Conservation (phyloP, 495 filamentous ascomycete genomes). For the Xylaria palmicola region DNA sequence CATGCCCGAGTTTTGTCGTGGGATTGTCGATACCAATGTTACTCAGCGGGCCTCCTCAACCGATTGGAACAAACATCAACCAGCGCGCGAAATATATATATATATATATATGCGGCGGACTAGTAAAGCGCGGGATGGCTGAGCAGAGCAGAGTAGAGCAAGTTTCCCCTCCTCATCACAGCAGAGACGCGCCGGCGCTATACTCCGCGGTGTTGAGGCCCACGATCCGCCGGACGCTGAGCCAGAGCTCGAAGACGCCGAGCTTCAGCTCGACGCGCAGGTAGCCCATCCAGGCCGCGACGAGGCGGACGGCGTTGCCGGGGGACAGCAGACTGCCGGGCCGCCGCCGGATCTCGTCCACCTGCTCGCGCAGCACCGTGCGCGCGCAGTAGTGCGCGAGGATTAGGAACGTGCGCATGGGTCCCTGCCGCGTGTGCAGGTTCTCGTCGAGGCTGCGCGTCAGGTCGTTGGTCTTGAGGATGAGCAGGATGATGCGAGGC, state of each 20-base stretch:
- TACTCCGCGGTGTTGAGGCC: slow-evolving; percentile 27
- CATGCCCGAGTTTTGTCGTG: too few relatives aligned
- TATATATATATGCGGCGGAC: too few relatives aligned
- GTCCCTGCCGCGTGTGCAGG: slow-evolving; percentile 84
- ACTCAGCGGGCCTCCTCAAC: too few relatives aligned
- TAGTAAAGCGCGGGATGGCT: too few relatives aligned
- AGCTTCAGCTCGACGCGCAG: slow-evolving; percentile 54
- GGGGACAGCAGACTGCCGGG: slow-evolving; percentile 49
- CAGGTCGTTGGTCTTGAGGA: slow-evolving; percentile 97
- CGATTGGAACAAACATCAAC: too few relatives aligned
- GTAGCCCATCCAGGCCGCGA: slow-evolving; percentile 52
- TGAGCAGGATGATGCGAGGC: slow-evolving; percentile 86
- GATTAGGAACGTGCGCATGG: slow-evolving; percentile 87
- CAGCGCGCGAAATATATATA: too few relatives aligned
- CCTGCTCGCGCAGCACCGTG: slow-evolving; percentile 82
- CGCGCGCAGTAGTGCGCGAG: slow-evolving; percentile 88
- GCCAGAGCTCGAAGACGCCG: slow-evolving; percentile 58
- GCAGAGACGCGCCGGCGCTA: slow-evolving; percentile 10
- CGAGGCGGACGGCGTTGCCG: slow-evolving; percentile 44
- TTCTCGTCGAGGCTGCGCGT: slow-evolving; percentile 93
- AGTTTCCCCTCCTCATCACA: too few relatives aligned
- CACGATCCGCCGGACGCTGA: slow-evolving; percentile 51
- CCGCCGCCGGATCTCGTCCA: slow-evolving; percentile 60
- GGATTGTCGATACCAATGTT: too few relatives aligned
- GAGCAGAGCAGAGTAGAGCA: background rate